Percentiles rank a stretch among this genome's conserved stretches.
phyloP scores from a whole-genome alignment of 768 basidiomycete genomes.

The Psilocybe azurescens region DNA sequence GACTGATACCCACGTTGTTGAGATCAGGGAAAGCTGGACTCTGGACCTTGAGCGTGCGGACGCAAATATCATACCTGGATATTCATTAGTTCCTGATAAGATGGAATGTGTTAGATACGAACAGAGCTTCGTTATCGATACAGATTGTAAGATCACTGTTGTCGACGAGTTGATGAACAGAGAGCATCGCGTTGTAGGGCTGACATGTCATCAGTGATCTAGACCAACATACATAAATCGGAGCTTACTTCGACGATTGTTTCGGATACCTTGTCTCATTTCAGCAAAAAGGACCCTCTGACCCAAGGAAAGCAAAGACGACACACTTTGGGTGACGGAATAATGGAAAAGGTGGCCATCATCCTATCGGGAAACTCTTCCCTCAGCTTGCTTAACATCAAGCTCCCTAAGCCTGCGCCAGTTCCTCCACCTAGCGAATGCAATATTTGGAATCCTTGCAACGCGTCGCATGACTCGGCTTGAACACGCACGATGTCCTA shows the following conservation, averaged over 20 bases:
- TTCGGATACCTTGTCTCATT: constrained; percentile 49
- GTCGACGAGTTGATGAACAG: constrained; percentile 89
- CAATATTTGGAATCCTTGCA: constrained; percentile 91
- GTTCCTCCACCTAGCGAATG: constrained; percentile 94
- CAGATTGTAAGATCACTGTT: constrained; percentile 85
- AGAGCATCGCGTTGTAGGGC: constrained; percentile 88
- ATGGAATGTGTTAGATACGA: constrained; percentile 25
- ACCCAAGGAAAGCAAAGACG: constrained; percentile 23
- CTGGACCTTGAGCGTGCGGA: constrained; percentile 67
- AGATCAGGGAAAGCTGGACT: constrained; percentile 68
- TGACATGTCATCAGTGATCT: constrained; percentile 57
- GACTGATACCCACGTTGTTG: constrained; percentile 58
- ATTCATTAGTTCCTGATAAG: not conserved
- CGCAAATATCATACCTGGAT: constrained; percentile 73
- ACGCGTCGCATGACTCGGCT: constrained; percentile 79
- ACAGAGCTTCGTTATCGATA: constrained; percentile 90
- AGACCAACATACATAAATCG: constrained; percentile 42
- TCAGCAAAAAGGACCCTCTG: not conserved
- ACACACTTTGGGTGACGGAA: constrained; percentile 54
- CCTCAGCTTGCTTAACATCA: constrained; percentile 81
- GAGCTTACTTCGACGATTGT: constrained; percentile 66
- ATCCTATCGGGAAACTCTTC: constrained; percentile 70
- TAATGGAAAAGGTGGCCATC: constrained; percentile 58
- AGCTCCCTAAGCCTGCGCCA: constrained; percentile 83
- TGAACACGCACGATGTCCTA: constrained; percentile 79